Conservation (phyloP, 345 rosid genomes). For the Syzygium aromaticum region DNA sequence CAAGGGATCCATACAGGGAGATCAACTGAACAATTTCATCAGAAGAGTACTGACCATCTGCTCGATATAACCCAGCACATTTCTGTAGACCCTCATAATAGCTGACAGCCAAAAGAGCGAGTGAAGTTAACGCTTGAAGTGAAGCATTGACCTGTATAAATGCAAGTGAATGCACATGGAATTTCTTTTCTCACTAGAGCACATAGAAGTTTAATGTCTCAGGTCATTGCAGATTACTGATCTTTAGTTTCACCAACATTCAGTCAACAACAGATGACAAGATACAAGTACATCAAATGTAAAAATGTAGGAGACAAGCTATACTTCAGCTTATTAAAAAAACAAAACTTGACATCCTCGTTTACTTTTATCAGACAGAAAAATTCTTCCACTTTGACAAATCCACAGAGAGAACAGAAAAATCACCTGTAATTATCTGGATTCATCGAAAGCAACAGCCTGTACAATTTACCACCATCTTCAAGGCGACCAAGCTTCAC, state of each 20-base stretch:
- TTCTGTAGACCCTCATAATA: conserved; percentile 89
- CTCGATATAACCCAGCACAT: conserved; percentile 55
- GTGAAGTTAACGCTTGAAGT: background rate
- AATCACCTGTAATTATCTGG: conserved; percentile 95
- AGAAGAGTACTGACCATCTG: conserved; percentile 54
- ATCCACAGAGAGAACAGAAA: background rate
- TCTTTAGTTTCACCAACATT: background rate
- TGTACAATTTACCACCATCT: conserved; percentile 72
- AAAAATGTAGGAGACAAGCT: background rate
- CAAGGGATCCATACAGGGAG: conserved; percentile 69
- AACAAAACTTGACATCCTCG: background rate
- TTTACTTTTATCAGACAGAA: background rate
- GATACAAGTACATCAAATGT: background rate
- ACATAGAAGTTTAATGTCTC: background rate
- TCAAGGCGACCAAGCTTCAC: conserved; percentile 64
- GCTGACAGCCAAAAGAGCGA: conserved; percentile 26
- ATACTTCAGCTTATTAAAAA: background rate
- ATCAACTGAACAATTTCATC: conserved; percentile 71
- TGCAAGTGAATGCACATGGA: background rate
- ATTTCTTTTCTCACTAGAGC: background rate
- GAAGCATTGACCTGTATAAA: background rate
- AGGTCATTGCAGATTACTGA: background rate
- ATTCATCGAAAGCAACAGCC: conserved; percentile 70
- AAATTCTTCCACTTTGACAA: background rate
- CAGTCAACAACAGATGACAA: background rate